Conservation (phyloP, 306 rosid species). For the Fragaria ananassa region DNA sequence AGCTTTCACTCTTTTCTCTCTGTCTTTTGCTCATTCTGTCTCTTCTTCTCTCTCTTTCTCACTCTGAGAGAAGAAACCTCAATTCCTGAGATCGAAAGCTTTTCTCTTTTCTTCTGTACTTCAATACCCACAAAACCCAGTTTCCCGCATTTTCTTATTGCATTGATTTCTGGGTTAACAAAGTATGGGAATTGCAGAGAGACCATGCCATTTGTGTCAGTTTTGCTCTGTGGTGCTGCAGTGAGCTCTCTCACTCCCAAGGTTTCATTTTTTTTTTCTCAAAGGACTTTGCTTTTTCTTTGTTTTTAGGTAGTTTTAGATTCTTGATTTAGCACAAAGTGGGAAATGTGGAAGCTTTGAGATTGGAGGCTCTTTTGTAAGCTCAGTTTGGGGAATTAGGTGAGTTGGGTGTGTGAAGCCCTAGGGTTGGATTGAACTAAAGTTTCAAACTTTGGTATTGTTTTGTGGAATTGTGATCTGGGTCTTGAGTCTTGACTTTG, state of each 20-base stretch:
- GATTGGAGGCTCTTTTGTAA: conserved; percentile 44
- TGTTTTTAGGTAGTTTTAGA: conserved; percentile 1
- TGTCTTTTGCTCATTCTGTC: conserved; percentile 17
- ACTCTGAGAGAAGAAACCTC: neutral
- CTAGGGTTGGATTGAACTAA: conserved; percentile 47
- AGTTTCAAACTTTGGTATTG: conserved; percentile 18
- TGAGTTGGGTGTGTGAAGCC: conserved; percentile 31
- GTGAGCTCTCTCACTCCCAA: conserved; percentile 21
- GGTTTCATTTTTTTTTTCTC: conserved; percentile 23
- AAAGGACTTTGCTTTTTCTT: conserved; percentile 11
- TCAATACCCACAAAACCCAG: conserved; percentile 12
- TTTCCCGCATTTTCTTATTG: conserved; percentile 38
- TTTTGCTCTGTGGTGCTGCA: conserved; percentile 35
- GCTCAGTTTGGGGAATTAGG: conserved; percentile 1
- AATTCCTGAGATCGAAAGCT: conserved; percentile 35
- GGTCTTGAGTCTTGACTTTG: conserved; percentile 21
- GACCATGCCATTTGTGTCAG: conserved; percentile 36
- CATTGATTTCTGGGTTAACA: conserved; percentile 25
- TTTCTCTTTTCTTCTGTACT: neutral
- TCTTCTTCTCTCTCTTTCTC: neutral
- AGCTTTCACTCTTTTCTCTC: conserved; percentile 14
- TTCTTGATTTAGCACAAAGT: conserved; percentile 47
- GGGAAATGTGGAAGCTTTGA: conserved; percentile 42
- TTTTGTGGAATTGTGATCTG: conserved; percentile 20
- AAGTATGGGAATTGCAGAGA: conserved; percentile 29